phyloP scores from a whole-genome alignment of 2,329 filamentous ascomycete genomes.

The Blastomyces parvus region DNA sequence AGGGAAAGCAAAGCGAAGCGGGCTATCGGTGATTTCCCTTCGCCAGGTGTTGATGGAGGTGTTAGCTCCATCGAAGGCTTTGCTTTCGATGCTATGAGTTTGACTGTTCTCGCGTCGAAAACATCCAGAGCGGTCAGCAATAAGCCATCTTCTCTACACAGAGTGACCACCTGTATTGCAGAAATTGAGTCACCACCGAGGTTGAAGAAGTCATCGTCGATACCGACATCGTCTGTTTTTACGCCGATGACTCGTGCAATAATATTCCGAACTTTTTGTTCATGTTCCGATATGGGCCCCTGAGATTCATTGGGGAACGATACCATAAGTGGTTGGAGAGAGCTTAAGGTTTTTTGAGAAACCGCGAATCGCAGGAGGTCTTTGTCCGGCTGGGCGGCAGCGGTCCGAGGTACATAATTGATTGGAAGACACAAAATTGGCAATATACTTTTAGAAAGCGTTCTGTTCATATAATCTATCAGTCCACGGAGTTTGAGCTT shows the following conservation, averaged over 20 bases:
- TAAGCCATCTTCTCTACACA: constrained; percentile 9
- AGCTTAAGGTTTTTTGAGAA: not conserved
- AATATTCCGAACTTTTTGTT: constrained; percentile 3
- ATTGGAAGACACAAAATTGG: not conserved
- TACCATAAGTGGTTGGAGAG: not conserved
- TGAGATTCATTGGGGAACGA: not conserved
- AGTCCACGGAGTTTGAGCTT: constrained; percentile 2
- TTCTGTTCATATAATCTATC: not conserved
- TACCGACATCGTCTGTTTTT: not conserved
- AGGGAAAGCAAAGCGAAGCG: not conserved
- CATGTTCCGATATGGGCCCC: not conserved
- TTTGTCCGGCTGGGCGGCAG: not conserved
- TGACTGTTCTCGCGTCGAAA: constrained; percentile 11
- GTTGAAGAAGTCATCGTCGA: constrained; percentile 7
- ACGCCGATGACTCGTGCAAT: constrained; percentile 1
- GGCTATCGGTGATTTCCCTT: not conserved
- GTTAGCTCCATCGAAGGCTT: not conserved
- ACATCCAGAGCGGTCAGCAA: constrained; percentile 10
- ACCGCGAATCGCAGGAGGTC: not conserved
- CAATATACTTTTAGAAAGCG: not conserved
- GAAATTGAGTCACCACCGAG: constrained; percentile 7
- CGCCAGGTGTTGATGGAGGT: not conserved
- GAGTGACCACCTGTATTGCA: constrained; percentile 8
- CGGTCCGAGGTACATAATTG: not conserved
- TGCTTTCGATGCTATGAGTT: not conserved